Percentiles rank a stretch among this genome's conserved stretches.
Conservation (phyloP, 805 yeast genomes). For the Wickerhamiella occidentalis region DNA sequence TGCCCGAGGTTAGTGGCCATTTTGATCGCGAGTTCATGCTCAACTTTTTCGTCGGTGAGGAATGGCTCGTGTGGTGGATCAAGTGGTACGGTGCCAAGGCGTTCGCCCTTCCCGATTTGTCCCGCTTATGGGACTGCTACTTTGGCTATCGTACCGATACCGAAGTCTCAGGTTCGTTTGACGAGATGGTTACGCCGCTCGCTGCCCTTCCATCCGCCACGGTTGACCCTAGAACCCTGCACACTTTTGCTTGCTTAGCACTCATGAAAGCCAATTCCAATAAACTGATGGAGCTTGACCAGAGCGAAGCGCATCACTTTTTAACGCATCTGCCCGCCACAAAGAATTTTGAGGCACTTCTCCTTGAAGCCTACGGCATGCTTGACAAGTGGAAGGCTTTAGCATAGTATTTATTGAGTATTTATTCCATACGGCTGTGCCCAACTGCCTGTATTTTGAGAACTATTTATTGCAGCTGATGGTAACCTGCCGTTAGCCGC, state of each 20-base stretch:
- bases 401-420: conserved; percentile 7
- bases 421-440: too few species aligned
- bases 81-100: conserved; percentile 82
- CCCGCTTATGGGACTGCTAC: conserved; percentile 78
- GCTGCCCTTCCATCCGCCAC: conserved; percentile 5
- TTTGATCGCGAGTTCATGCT: conserved; percentile 71
- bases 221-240: conserved; percentile 25
- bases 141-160: conserved; percentile 47
- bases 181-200: neutral
- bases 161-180: too few species aligned
- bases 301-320: conserved; percentile 73
- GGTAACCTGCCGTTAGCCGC: too few species aligned
- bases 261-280: conserved; percentile 69
- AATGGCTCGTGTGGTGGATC: conserved; percentile 93
- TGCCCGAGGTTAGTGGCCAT: conserved; percentile 67
- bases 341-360: conserved; percentile 59
- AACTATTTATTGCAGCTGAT: too few species aligned
- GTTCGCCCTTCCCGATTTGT: conserved; percentile 69
- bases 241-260: conserved; percentile 64
- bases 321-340: conserved; percentile 41
- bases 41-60: conserved; percentile 52
- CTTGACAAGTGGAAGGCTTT: conserved; percentile 22
- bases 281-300: conserved; percentile 74
- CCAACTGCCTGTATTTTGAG: too few species aligned
- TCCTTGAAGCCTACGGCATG: conserved; percentile 70